Conservation (phyloP, 768 basidiomycete species). For the Cystobasidium tubakii region DNA sequence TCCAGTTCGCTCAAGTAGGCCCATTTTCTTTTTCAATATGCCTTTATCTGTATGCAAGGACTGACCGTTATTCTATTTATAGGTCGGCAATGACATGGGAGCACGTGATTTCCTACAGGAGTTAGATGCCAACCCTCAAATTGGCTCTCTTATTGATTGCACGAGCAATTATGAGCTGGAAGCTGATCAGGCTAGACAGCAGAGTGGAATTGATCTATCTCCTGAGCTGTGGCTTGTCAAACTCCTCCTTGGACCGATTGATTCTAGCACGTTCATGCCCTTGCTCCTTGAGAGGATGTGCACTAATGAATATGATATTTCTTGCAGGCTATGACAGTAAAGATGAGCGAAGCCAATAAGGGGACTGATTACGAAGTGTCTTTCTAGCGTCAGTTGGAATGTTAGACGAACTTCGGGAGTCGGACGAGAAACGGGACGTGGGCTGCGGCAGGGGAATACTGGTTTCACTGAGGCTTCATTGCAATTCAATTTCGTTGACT, state of each 20-base stretch:
- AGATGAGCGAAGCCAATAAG: neutral
- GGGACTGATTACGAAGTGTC: neutral
- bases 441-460: neutral
- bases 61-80: slow-evolving; percentile 42
- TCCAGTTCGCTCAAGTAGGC: slow-evolving; percentile 43
- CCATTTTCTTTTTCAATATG: slow-evolving; percentile 34
- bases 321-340: slow-evolving; percentile 15
- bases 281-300: no score
- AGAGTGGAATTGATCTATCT: slow-evolving; percentile 19
- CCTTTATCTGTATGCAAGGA: slow-evolving; percentile 43
- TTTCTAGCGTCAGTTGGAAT: no score
- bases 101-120: slow-evolving; percentile 49
- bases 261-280: neutral
- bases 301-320: no score
- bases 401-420: no score
- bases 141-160: slow-evolving; percentile 46
- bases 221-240: slow-evolving; percentile 33
- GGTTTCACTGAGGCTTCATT: neutral
- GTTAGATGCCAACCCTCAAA: slow-evolving; percentile 49
- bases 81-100: slow-evolving; percentile 51
- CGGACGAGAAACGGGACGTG: no score
- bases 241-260: slow-evolving; percentile 4
- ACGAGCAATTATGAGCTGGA: slow-evolving; percentile 40
- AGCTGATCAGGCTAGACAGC: slow-evolving; percentile 31
- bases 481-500: neutral